phyloP scores from a whole-genome alignment of 805 yeast genomes.

The Cyberlindnera xylosilytica region DNA sequence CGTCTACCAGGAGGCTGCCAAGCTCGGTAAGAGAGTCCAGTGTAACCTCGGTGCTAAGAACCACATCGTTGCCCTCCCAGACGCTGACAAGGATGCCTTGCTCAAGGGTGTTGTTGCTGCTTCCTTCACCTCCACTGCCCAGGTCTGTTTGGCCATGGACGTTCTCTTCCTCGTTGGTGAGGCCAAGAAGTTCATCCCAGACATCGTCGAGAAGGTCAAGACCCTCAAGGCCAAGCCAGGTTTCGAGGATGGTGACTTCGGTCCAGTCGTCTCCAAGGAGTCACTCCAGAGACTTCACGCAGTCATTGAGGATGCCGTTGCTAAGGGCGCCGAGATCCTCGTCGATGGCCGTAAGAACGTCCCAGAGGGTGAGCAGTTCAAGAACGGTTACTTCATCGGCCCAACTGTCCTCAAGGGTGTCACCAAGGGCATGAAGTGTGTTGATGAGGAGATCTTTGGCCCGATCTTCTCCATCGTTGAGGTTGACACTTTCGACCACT shows the following conservation, averaged over 20 bases:
- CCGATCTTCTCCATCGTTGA: conserved; percentile 66
- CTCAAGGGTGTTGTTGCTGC: conserved; percentile 69
- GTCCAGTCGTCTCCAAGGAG: conserved; percentile 68
- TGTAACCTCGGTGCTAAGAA: conserved; percentile 79
- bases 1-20: conserved; percentile 61
- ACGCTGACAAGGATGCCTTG: conserved; percentile 62
- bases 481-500: conserved; percentile 64
- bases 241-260: conserved; percentile 61
- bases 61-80: conserved; percentile 71
- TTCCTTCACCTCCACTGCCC: conserved; percentile 84
- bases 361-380: conserved; percentile 36
- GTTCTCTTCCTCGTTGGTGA: conserved; percentile 69
- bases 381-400: conserved; percentile 67
- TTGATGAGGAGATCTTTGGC: conserved; percentile 75
- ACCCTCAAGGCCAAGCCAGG: conserved; percentile 62
- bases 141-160: conserved; percentile 78
- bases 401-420: conserved; percentile 64
- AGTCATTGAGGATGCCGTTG: conserved; percentile 55
- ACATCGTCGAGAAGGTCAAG: conserved; percentile 55
- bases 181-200: conserved; percentile 59
- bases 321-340: conserved; percentile 57
- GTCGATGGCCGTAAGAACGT: conserved; percentile 56
- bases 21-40: conserved; percentile 72
- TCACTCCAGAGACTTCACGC: conserved; percentile 51
- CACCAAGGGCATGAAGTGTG: conserved; percentile 67